phyloP scores from a whole-genome alignment of 345 rosid genomes.

The Eucalyptus virginea region DNA sequence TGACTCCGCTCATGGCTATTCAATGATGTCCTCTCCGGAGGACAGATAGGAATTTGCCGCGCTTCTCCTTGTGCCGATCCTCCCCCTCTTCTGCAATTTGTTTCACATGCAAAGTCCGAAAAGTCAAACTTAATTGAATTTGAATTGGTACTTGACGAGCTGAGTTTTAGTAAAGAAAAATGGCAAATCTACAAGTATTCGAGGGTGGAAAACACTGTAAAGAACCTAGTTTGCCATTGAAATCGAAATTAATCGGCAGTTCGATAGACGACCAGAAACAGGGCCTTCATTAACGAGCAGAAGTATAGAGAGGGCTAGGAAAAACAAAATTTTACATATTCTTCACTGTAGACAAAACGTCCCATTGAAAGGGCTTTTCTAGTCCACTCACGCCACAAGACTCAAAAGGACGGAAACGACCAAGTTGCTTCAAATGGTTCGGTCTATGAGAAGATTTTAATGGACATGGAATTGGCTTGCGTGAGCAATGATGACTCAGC shows the following conservation, averaged over 20 bases:
- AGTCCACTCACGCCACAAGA: not conserved
- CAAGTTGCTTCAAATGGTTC: not conserved
- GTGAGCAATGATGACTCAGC: too few species aligned
- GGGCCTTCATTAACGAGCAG: not conserved
- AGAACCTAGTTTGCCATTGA: not conserved
- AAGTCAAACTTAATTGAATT: not conserved
- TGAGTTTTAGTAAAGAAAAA: not conserved
- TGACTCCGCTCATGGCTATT: not conserved
- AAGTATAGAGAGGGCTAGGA: not conserved
- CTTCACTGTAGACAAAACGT: not conserved
- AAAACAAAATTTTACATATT: not conserved
- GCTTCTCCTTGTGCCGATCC: too few species aligned
- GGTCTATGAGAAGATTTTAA: not conserved
- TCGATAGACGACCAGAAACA: not conserved
- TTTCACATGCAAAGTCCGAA: not conserved
- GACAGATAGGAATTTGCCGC: too few species aligned
- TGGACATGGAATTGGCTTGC: not conserved
- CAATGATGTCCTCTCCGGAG: conserved; percentile 65
- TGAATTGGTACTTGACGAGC: not conserved
- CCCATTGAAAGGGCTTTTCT: not conserved
- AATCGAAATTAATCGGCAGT: not conserved
- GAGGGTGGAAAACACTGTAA: not conserved
- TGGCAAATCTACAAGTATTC: not conserved
- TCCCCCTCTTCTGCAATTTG: conserved; percentile 31
- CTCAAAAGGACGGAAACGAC: not conserved